Percentiles rank a stretch among this genome's conserved stretches.
Evolutionary conservation across 208 protist genomes (phyloP).

Genomic region (Trichomonas tenax): DNA sequence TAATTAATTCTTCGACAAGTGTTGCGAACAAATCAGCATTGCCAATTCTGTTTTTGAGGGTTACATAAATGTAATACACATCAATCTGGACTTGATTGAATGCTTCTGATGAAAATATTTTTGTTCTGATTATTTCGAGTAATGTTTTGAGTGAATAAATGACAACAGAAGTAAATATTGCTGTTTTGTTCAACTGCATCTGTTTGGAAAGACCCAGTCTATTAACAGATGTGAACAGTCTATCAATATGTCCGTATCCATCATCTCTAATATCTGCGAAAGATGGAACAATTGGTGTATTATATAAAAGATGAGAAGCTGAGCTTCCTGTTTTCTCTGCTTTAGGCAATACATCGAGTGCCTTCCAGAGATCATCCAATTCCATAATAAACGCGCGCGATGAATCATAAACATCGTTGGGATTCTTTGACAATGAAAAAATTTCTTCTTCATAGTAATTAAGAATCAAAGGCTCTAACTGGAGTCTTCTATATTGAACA

Average conservation of each 20-base stretch:
- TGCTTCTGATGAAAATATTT: neutral
- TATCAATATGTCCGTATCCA: neutral
- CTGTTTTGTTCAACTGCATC: neutral
- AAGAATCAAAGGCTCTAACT: neutral
- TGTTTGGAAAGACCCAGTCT: neutral
- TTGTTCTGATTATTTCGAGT: neutral
- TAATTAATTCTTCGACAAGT: neutral
- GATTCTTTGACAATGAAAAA: neutral
- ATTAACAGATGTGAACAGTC: neutral
- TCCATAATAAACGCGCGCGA: neutral
- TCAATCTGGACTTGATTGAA: neutral
- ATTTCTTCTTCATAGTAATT: neutral
- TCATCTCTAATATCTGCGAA: neutral
- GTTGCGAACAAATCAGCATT: neutral
- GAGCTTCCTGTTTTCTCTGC: neutral
- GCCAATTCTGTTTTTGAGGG: neutral
- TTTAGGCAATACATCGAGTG: neutral
- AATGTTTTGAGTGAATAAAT: neutral
- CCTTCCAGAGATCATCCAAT: neutral
- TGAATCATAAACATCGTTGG: neutral
- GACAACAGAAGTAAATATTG: neutral
- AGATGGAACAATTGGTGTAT: neutral
- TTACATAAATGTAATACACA: neutral
- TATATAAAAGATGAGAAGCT: neutral
- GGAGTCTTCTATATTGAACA: neutral